Evolutionary conservation across 2,329 filamentous ascomycete species (phyloP), one percentile per base, ranked within the genome.

Genomic region (Coniochaeta ligniaria): DNA sequence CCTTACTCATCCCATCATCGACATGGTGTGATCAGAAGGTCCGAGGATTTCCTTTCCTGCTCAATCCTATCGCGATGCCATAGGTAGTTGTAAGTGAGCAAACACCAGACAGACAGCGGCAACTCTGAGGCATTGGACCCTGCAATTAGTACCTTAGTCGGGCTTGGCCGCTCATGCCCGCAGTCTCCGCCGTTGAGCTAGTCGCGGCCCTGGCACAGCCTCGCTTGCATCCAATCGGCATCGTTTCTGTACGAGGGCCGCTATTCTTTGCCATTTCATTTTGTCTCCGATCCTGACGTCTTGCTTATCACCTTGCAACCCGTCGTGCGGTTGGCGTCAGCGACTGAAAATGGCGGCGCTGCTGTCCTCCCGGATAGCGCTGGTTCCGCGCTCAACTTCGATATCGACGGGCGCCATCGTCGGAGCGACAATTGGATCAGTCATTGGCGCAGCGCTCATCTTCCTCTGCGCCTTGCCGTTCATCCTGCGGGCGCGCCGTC

Each of bases 391-490:
- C 33, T 63, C 63, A 20, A 64, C 38, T 50, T 61, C 62, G 26
- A 63, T 73, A 26, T 70, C 70, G 14, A 60, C 64, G 33, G 72
- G 73, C 58, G 68, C 65, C 62, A 71, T 74, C 56, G 73, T 72
- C 43, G 73, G 72, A 55, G 68, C 68, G 60, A 68, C 70, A 60
- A 64, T 75, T 59, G 73, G 72, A n/a, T 66, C 66, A 33, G 66
- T 71, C 20, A 62, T 68, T 33, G 73, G 68, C 59, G 65, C 65
- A 58, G 22, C 22, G 6, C 17, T 57, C 59, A 64, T 74, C 38
- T 63, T 72, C 24, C 61, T 74, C 26, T 71, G 72, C 60, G 52
- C 67, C 43, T 63, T 72, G 14, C 73, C 72, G 16, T 71, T 74
- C 55, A 64, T 73, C 60, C 60, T 73, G 54, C 71, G 72, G 28